Evolutionary conservation across 2,329 filamentous ascomycete species (phyloP).

Genomic region (Penicillium sp.): DNA sequence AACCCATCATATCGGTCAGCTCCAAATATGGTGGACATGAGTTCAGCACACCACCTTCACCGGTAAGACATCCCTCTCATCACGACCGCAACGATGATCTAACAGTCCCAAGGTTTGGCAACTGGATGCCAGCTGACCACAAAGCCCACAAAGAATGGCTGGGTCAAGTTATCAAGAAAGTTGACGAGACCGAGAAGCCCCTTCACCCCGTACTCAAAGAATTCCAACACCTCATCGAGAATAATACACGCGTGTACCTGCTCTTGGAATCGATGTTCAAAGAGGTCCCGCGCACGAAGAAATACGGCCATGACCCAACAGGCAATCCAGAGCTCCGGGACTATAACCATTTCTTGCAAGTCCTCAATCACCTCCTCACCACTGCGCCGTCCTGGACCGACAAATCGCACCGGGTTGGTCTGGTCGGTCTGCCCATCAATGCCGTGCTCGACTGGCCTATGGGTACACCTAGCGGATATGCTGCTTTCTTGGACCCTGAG

Average conservation of each 20-base stretch:
- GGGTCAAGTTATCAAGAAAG: slow-evolving; percentile 54
- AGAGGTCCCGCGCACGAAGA: slow-evolving; percentile 61
- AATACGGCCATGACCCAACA: slow-evolving; percentile 62
- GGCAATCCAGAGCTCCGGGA: slow-evolving; percentile 63
- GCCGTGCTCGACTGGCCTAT: slow-evolving; percentile 61
- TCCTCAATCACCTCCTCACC: slow-evolving; percentile 58
- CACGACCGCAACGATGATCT: background rate
- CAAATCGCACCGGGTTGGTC: slow-evolving; percentile 35
- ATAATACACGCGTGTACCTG: slow-evolving; percentile 63
- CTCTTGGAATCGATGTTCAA: slow-evolving; percentile 67
- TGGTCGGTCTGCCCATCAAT: slow-evolving; percentile 58
- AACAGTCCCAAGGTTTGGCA: slow-evolving; percentile 46
- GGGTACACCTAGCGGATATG: slow-evolving; percentile 55
- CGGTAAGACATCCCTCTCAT: slow-evolving; percentile 7
- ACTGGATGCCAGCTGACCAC: slow-evolving; percentile 65
- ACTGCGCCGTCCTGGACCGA: slow-evolving; percentile 35
- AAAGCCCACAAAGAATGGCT: slow-evolving; percentile 64
- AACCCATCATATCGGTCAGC: too few relatives aligned
- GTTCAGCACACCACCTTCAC: slow-evolving; percentile 17
- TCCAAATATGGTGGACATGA: too few relatives aligned
- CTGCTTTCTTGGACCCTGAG: slow-evolving; percentile 53
- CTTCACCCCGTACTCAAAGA: slow-evolving; percentile 62
- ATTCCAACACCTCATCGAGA: slow-evolving; percentile 66
- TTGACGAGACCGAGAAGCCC: slow-evolving; percentile 50
- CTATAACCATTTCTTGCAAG: slow-evolving; percentile 64